These are phyloP conservation scores for Aspergillus sp. DNA, from an alignment of 2,329 filamentous ascomycete species.

Conservation along the genomic window DNA sequence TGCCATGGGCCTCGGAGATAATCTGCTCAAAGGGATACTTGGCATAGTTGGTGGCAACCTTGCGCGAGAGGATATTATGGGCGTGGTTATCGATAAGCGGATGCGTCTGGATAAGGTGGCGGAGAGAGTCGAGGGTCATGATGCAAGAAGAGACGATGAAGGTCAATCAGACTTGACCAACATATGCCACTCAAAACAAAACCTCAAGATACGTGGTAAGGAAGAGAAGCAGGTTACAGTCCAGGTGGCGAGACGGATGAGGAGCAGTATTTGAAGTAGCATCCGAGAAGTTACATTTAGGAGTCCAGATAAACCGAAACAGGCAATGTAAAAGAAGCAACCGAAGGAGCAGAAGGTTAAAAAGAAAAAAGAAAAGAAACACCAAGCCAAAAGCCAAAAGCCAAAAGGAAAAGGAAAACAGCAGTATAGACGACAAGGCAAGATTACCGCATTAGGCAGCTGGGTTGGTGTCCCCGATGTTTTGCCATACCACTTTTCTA, in stretches of 20 bases:
- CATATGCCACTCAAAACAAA: no score
- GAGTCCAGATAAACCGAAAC: neutral
- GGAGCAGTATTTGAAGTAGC: no score
- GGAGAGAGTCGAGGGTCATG: constrained; percentile 22
- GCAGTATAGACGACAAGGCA: neutral
- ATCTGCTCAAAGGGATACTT: constrained; percentile 51
- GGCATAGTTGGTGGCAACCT: constrained; percentile 25
- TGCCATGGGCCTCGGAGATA: constrained; percentile 63
- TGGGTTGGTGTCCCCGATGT: neutral
- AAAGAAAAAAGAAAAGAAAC: neutral
- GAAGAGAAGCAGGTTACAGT: no score
- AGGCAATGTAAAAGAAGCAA: neutral
- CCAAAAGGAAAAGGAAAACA: neutral
- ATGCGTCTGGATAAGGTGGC: constrained; percentile 30
- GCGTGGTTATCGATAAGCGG: constrained; percentile 44
- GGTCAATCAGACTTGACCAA: no score
- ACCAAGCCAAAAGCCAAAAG: neutral
- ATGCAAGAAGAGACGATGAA: neutral
- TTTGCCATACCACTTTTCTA: neutral
- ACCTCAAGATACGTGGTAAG: no score
- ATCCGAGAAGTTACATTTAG: no score
- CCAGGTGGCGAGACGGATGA: no score
- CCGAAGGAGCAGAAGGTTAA: neutral
- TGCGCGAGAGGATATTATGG: constrained; percentile 35
- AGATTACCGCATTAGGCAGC: neutral